phyloP scores from a whole-genome alignment of 495 filamentous ascomycete genomes.

The Sporormia fimetaria region DNA sequence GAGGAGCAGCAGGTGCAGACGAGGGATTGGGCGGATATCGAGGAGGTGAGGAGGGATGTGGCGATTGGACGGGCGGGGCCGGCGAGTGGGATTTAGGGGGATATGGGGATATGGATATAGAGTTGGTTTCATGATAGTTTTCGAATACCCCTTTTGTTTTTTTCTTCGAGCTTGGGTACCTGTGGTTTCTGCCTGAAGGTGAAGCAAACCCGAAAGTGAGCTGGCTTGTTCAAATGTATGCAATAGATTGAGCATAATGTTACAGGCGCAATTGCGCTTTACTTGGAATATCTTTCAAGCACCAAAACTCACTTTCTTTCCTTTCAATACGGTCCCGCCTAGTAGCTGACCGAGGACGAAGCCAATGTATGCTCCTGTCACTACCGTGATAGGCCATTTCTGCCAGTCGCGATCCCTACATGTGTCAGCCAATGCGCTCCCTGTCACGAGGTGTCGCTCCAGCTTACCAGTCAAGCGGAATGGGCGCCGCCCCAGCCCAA shows the following conservation, averaged over 20 bases:
- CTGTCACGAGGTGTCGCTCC: neutral
- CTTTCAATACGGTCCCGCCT: constrained; percentile 48
- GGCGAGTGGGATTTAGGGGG: neutral
- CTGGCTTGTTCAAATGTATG: no score
- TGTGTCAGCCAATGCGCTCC: constrained; percentile 6
- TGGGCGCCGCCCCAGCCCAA: constrained; percentile 78
- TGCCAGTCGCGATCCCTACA: constrained; percentile 84
- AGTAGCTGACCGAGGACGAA: constrained; percentile 50
- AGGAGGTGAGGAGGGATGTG: constrained; percentile 5
- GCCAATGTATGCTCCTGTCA: constrained; percentile 59
- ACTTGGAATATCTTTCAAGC: no score
- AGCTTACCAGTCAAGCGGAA: constrained; percentile 83
- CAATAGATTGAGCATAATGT: no score
- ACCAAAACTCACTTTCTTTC: constrained; percentile 53
- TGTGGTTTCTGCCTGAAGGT: no score
- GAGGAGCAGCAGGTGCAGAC: constrained; percentile 14
- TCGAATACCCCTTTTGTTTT: no score
- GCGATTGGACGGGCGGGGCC: constrained; percentile 4
- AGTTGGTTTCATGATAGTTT: no score
- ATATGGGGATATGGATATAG: neutral
- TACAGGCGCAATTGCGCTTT: no score
- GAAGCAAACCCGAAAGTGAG: no score
- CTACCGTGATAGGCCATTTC: constrained; percentile 87
- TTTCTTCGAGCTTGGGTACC: no score
- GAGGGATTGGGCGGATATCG: constrained; percentile 25